A percentile compares a stretch with the other conserved stretches of the same genome.
Evolutionary conservation across 768 basidiomycete genomes (phyloP).

Genomic region (Sporobolomyces pararoseus): DNA sequence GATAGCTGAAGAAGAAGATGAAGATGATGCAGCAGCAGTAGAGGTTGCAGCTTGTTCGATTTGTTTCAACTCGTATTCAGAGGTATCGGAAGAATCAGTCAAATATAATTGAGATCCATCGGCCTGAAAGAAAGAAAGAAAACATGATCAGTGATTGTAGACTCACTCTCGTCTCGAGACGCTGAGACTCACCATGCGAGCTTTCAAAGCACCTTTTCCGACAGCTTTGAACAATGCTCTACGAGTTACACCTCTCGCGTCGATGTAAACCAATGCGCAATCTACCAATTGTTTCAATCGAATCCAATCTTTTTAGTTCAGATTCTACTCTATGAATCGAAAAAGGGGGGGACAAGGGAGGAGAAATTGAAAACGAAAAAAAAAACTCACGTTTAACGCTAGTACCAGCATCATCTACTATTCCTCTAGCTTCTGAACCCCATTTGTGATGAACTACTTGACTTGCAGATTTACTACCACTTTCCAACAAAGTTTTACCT

Average conservation of each 20-base stretch:
- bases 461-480: slow-evolving; percentile 12
- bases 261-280: slow-evolving; percentile 50
- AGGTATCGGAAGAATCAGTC: slow-evolving; percentile 1
- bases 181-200: slow-evolving; percentile 20
- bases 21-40: not conserved
- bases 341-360: no score
- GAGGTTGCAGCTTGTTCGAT: slow-evolving; percentile 12
- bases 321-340: no score
- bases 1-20: not conserved
- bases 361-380: not conserved
- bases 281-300: slow-evolving; percentile 35
- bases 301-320: not conserved
- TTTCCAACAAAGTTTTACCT: slow-evolving; percentile 33
- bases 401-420: slow-evolving; percentile 48
- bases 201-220: slow-evolving; percentile 32
- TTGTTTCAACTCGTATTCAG: slow-evolving; percentile 21
- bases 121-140: slow-evolving; percentile 10
- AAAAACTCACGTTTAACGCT: slow-evolving; percentile 44
- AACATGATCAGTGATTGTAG: not conserved
- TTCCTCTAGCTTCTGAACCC: slow-evolving; percentile 49
- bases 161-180: no score
- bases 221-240: slow-evolving; percentile 48
- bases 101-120: slow-evolving; percentile 29
- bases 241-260: slow-evolving; percentile 49
- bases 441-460: slow-evolving; percentile 48